These are phyloP conservation scores for Iodosphaeria phyllophila DNA, from an alignment of 2,329 filamentous ascomycete species.

Conservation along the genomic window DNA sequence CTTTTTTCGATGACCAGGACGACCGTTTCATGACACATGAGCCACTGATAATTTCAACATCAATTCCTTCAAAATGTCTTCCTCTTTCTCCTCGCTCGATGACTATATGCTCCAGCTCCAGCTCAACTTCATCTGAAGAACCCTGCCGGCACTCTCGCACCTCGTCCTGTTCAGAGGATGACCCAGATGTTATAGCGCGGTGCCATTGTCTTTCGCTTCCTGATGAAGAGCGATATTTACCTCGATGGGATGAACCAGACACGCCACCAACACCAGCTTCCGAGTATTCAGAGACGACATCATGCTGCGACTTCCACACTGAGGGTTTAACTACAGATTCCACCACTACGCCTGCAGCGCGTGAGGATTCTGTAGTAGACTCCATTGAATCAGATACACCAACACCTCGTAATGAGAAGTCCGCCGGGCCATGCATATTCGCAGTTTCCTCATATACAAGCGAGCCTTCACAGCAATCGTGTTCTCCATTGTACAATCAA, in stretches of 20 bases:
- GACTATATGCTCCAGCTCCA: slow-evolving; percentile 25
- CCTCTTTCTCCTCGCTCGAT: slow-evolving; percentile 30
- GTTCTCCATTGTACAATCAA: slow-evolving; percentile 11
- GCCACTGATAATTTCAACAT: slow-evolving; percentile 16
- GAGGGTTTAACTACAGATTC: slow-evolving; percentile 1
- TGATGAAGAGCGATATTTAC: too few species aligned
- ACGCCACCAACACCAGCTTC: too few species aligned
- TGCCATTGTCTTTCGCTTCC: slow-evolving; percentile 17
- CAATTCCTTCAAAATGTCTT: slow-evolving; percentile 14
- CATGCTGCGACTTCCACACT: slow-evolving; percentile 1
- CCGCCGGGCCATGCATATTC: slow-evolving; percentile 15
- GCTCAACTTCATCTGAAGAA: slow-evolving; percentile 18
- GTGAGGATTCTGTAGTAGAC: slow-evolving; percentile 14
- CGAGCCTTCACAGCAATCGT: slow-evolving; percentile 14
- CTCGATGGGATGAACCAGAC: too few species aligned
- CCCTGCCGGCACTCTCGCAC: slow-evolving; percentile 21
- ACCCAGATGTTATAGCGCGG: slow-evolving; percentile 20
- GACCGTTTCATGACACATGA: slow-evolving; percentile 25
- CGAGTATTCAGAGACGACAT: not conserved
- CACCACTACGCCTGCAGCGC: slow-evolving; percentile 6
- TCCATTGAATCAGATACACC: slow-evolving; percentile 24
- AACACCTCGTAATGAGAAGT: slow-evolving; percentile 20
- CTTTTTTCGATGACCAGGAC: slow-evolving; percentile 24
- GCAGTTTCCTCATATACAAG: too few species aligned
- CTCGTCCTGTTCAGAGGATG: slow-evolving; percentile 32